Percentiles rank a stretch among this genome's conserved stretches.
These are phyloP conservation scores for Ascochyta pisi DNA, from an alignment of 2,329 filamentous ascomycete genomes.

Conservation along the genomic window DNA sequence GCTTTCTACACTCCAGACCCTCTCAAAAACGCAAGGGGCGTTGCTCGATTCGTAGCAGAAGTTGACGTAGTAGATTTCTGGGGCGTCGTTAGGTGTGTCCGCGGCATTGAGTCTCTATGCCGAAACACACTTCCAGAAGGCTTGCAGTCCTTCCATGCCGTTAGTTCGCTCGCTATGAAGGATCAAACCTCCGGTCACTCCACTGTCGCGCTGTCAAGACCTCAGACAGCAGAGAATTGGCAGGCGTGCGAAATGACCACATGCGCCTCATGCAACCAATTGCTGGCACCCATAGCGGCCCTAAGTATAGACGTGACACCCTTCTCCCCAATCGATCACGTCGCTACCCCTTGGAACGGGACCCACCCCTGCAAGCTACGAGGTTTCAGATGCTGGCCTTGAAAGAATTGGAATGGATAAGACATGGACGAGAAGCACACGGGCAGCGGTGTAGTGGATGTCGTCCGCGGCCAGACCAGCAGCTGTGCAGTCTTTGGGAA, in stretches of 20 bases:
- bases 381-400: conserved; percentile 45
- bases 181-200: conserved; percentile 10
- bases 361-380: conserved; percentile 38
- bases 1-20: not conserved
- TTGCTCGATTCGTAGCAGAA: not conserved
- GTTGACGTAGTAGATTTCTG: not conserved
- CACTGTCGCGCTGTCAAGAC: conserved; percentile 16
- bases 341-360: conserved; percentile 33
- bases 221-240: conserved; percentile 16
- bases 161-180: not conserved
- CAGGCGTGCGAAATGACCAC: conserved; percentile 9
- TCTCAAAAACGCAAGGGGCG: not conserved
- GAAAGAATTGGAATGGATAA: conserved; percentile 14
- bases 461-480: not conserved
- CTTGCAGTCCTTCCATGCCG: conserved; percentile 22
- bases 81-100: not conserved
- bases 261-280: conserved; percentile 32
- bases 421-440: conserved; percentile 2
- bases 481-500: conserved; percentile 4
- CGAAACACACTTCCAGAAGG: conserved; percentile 34
- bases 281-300: conserved; percentile 26
- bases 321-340: conserved; percentile 21
- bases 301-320: conserved; percentile 48
- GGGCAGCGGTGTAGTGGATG: conserved; percentile 7
- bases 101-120: not conserved